A percentile compares a stretch with the other conserved stretches of the same genome.
These are phyloP conservation scores for Pseudoturritis turrita DNA, from an alignment of 345 rosid genomes.

Conservation along the genomic window DNA sequence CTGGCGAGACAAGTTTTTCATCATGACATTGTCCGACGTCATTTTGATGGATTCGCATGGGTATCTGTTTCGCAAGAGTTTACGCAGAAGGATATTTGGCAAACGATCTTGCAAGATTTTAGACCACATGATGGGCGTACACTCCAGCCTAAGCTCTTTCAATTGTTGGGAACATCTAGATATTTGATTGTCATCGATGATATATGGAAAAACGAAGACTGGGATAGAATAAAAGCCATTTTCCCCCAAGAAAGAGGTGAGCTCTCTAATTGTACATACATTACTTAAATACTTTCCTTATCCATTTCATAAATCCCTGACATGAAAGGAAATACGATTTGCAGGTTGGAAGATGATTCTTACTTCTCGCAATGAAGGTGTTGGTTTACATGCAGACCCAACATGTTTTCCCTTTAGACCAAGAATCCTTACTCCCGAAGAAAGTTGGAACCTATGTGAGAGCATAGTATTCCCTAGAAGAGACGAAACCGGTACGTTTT, in stretches of 20 bases:
- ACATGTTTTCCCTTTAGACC: neutral
- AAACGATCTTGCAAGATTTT: slow-evolving; percentile 25
- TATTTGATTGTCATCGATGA: slow-evolving; percentile 44
- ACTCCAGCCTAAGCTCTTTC: slow-evolving; percentile 4
- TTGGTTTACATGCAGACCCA: slow-evolving; percentile 17
- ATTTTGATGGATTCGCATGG: slow-evolving; percentile 34
- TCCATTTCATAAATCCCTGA: neutral
- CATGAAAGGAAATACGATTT: neutral
- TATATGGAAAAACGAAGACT: slow-evolving; percentile 31
- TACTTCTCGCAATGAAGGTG: slow-evolving; percentile 36
- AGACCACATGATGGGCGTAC: neutral
- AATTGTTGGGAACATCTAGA: slow-evolving; percentile 1
- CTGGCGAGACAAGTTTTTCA: slow-evolving; percentile 29
- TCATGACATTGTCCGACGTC: slow-evolving; percentile 3
- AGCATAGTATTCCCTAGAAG: slow-evolving; percentile 18
- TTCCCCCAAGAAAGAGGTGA: slow-evolving; percentile 19
- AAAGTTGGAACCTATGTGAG: slow-evolving; percentile 39
- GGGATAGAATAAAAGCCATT: slow-evolving; percentile 25
- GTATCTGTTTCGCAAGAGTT: slow-evolving; percentile 32
- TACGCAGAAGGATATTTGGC: slow-evolving; percentile 20
- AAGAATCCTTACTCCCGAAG: neutral
- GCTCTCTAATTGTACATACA: neutral
- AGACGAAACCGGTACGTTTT: slow-evolving; percentile 11
- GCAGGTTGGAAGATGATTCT: slow-evolving; percentile 30
- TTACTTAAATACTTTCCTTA: neutral